Base-by-base conservation (phyloP, 73 alveolate genomes). In the Paramecium octaurelia region DNA sequence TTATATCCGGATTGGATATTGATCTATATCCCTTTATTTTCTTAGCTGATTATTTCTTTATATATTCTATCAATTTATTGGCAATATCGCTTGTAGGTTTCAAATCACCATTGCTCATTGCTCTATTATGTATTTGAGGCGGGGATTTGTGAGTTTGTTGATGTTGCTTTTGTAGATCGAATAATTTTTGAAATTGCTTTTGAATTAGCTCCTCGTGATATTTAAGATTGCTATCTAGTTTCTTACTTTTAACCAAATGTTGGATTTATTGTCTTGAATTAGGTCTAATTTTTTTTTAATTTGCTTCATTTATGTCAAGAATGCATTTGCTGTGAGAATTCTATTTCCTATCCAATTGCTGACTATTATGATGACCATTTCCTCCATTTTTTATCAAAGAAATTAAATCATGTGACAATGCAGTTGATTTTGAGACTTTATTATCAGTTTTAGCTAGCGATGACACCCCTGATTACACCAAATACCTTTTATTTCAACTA, bases 31-130 rank as follows among this genome's bases (percentile, higher is more conserved):
- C 91, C 38, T 80, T 80, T 12, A 80, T 80, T 80, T 80, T 80
- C n/a, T 80, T 80, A 3, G 91, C 91, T 23, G 91, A 80, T 46
- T 80, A 80, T 80, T 80, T 80, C 75, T 80, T 80, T 43, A 80
- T 80, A 48, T 80, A 80, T 35, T 80, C 91, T n/a, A 80, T 80
- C 24, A 80, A 24, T 21, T 80, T 80, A 48, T 80, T 80, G 3
- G 91, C 91, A 80, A 80, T 80, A 24, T 80, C 91, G n/a, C 64
- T 31, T 44, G 91, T 80, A 3, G 91, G 73, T 31, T 80, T 80
- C 76, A 80, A 80, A 80, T 80, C 91, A 3, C 91, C 91, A 80
- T 80, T 80, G 21, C 76, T 44, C 91, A 80, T 80, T 1, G 91
- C 91, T 46, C 91, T 80, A 80, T 9, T 80, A 80, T 80, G 91